phyloP scores from a whole-genome alignment of 305 asterid species.

The Rubia balearica region DNA sequence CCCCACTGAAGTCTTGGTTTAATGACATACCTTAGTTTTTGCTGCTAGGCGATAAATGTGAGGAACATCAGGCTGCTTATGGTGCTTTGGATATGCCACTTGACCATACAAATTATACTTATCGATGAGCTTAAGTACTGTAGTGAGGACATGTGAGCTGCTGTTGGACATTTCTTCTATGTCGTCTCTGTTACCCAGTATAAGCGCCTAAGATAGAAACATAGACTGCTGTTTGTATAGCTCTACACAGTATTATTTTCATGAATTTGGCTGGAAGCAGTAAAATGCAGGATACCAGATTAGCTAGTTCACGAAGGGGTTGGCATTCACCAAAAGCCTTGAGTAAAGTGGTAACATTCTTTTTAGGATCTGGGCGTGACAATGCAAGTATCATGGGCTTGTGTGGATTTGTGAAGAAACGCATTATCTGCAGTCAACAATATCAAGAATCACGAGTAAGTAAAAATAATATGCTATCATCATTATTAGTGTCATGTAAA shows the following conservation, averaged over 20 bases:
- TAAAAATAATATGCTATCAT: background rate
- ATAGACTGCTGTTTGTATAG: slow-evolving; percentile 6
- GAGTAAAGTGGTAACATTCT: slow-evolving; percentile 54
- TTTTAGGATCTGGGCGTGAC: slow-evolving; percentile 68
- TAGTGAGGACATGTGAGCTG: slow-evolving; percentile 55
- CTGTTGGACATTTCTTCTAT: slow-evolving; percentile 53
- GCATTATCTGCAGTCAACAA: slow-evolving; percentile 42
- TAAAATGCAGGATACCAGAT: slow-evolving; percentile 35
- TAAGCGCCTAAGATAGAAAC: slow-evolving; percentile 39
- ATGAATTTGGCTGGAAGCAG: slow-evolving; percentile 11
- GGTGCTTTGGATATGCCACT: slow-evolving; percentile 68
- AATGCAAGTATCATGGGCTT: slow-evolving; percentile 73
- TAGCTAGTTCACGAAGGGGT: slow-evolving; percentile 60
- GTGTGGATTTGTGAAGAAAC: slow-evolving; percentile 56
- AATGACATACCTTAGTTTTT: slow-evolving; percentile 50
- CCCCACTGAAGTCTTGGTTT: background rate
- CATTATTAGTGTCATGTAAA: background rate
- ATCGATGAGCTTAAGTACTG: slow-evolving; percentile 57
- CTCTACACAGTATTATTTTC: slow-evolving; percentile 16
- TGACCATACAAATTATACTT: slow-evolving; percentile 58
- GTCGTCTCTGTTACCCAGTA: slow-evolving; percentile 60
- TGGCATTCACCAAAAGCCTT: slow-evolving; percentile 65
- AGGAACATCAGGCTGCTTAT: slow-evolving; percentile 59
- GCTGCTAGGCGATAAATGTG: slow-evolving; percentile 62
- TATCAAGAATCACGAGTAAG: background rate